Base-by-base conservation (phyloP, 345 rosid species). In the Euphorbia peplus region DNA sequence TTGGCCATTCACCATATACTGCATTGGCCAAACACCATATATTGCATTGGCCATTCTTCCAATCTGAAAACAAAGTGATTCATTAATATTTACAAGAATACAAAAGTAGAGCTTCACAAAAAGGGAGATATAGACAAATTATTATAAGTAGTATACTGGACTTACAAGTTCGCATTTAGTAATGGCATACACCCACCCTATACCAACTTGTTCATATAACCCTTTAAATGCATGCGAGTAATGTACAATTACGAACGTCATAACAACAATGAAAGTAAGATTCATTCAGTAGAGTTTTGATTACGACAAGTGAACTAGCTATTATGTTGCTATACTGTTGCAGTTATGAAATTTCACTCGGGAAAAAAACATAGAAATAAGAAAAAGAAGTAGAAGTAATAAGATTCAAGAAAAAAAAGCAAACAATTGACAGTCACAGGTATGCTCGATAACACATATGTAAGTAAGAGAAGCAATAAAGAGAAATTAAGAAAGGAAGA, bases 171-270 rank as follows among this genome's bases (percentile, higher is more conserved):
- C 82, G 68, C 80, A 89, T 84, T 90, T 89, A 12, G 97, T 90
- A 67, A 93, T 74, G 68, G 92, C 83, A 75, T 93, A 93, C 61
- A 90, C 87, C 98, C 92, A 93, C 60, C 96, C 97, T 57, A 90
- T 92, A 39, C 93, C 97, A 77, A 89, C 96, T 70, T 85, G 85
- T 75, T 90, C 96, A 76, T 89, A 90, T 39, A 89, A 64, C 73
- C 71, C 86, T 75, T 92, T 84, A 76, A 93, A 90, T 64, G 98
- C 98, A 96, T 90, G 84, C 78, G 78, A n/a, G n/a, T n/a, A n/a
- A n/a, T n/a, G n/a, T n/a, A n/a, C n/a, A n/a, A n/a, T n/a, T n/a
- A n/a, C n/a, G n/a, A n/a, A 41, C 22, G 35, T 48, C 50, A 53
- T 3, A 63, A 41, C 22, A 52, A 50, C 50, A 53, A 22, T 21